These are phyloP conservation scores for Solidago caesia DNA, from an alignment of 129 eudicot species.

Conservation along the genomic window DNA sequence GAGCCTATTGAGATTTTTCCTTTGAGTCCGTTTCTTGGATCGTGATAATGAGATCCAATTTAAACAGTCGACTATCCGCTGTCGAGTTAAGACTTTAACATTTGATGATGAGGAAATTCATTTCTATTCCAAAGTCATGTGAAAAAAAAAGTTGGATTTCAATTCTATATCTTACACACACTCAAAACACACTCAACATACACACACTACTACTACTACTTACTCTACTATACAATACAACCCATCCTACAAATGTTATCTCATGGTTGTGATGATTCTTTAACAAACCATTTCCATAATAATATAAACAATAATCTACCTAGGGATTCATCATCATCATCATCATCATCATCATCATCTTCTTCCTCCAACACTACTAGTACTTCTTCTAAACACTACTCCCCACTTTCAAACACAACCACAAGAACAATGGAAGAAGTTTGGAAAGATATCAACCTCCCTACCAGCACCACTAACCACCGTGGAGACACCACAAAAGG, in stretches of 20 bases:
- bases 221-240: not conserved
- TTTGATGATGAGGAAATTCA: too few species aligned
- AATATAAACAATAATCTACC: not conserved
- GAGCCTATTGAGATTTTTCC: too few species aligned
- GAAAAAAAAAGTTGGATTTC: slow-evolving; percentile 18
- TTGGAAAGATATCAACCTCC: slow-evolving; percentile 56
- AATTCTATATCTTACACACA: slow-evolving; percentile 30
- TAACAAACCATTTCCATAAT: slow-evolving; percentile 11
- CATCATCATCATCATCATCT: slow-evolving; percentile 24
- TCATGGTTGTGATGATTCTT: slow-evolving; percentile 25
- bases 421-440: slow-evolving; percentile 66
- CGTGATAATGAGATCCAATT: too few species aligned
- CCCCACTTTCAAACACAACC: slow-evolving; percentile 19
- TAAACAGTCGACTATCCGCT: too few species aligned
- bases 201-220: not conserved
- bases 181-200: not conserved
- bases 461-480: slow-evolving; percentile 39
- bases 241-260: slow-evolving; percentile 32
- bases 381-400: slow-evolving; percentile 19
- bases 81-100: too few species aligned
- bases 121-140: too few species aligned
- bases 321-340: slow-evolving; percentile 3
- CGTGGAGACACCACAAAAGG: slow-evolving; percentile 22
- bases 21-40: too few species aligned
- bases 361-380: slow-evolving; percentile 19